phyloP scores from a whole-genome alignment of 305 asterid species.

The Plantago rigida region DNA sequence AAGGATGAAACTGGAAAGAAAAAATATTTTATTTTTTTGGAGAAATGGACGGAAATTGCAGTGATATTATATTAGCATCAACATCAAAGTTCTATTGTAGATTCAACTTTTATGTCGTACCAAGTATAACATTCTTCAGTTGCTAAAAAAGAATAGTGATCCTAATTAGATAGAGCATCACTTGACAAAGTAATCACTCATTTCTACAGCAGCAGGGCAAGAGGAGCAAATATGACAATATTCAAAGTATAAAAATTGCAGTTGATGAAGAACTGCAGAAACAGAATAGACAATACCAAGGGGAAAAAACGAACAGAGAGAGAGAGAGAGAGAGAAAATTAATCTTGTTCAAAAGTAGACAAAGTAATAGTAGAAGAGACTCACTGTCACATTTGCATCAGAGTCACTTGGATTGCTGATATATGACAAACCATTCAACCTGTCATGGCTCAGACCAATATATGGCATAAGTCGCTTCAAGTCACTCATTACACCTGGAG shows the following conservation, averaged over 20 bases:
- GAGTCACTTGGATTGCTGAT: constrained; percentile 83
- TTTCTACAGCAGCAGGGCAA: neutral
- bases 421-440: constrained; percentile 60
- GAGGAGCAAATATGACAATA: constrained; percentile 10
- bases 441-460: constrained; percentile 76
- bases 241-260: constrained; percentile 1
- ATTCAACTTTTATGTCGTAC: neutral
- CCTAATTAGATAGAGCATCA: neutral
- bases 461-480: constrained; percentile 61
- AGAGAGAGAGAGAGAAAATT: too few species aligned
- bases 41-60: neutral
- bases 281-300: neutral
- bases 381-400: constrained; percentile 81
- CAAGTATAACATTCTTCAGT: neutral
- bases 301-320: too few species aligned
- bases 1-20: too few species aligned
- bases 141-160: constrained; percentile 1
- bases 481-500: constrained; percentile 65
- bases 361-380: constrained; percentile 26
- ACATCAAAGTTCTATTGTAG: neutral
- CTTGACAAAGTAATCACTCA: neutral
- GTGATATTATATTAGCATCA: neutral
- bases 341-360: neutral
- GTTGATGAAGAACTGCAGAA: neutral
- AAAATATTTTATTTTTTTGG: neutral